These are phyloP conservation scores for Hygrocybe punicea DNA, from an alignment of 768 basidiomycete genomes.

Conservation along the genomic window DNA sequence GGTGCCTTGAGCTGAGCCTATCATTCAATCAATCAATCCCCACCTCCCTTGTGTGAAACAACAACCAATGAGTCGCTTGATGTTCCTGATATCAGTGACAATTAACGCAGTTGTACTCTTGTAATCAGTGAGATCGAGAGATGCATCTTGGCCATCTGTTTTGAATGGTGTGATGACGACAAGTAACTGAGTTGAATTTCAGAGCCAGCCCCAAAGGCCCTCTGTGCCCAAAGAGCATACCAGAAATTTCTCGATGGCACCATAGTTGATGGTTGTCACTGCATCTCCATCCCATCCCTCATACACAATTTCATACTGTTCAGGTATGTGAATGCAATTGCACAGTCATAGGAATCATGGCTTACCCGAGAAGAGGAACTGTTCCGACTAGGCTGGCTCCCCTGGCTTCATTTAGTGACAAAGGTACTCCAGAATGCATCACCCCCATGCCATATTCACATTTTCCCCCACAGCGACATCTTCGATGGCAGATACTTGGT, in stretches of 20 bases:
- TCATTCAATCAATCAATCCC: not conserved
- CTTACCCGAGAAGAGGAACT: too few species aligned
- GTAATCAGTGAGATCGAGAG: constrained; percentile 3
- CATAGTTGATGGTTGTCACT: constrained; percentile 5
- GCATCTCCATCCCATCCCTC: not conserved
- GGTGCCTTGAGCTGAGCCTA: too few species aligned
- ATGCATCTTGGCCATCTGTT: constrained; percentile 15
- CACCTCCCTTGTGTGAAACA: constrained; percentile 9
- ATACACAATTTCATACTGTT: constrained; percentile 6
- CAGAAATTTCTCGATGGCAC: constrained; percentile 15
- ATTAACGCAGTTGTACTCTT: not conserved
- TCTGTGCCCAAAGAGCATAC: constrained; percentile 10
- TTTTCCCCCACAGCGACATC: too few species aligned
- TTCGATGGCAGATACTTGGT: too few species aligned
- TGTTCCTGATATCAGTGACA: constrained; percentile 13
- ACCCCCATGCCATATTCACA: too few species aligned
- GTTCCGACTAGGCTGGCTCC: too few species aligned
- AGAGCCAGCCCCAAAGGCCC: not conserved
- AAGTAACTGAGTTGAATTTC: not conserved
- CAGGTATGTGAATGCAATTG: not conserved
- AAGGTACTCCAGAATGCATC: too few species aligned
- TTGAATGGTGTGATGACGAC: constrained; percentile 13
- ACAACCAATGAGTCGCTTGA: constrained; percentile 14
- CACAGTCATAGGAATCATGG: too few species aligned
- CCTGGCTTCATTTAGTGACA: too few species aligned